These are phyloP conservation scores for Lactarius psammicola DNA, from an alignment of 768 basidiomycete genomes.

Conservation along the genomic window DNA sequence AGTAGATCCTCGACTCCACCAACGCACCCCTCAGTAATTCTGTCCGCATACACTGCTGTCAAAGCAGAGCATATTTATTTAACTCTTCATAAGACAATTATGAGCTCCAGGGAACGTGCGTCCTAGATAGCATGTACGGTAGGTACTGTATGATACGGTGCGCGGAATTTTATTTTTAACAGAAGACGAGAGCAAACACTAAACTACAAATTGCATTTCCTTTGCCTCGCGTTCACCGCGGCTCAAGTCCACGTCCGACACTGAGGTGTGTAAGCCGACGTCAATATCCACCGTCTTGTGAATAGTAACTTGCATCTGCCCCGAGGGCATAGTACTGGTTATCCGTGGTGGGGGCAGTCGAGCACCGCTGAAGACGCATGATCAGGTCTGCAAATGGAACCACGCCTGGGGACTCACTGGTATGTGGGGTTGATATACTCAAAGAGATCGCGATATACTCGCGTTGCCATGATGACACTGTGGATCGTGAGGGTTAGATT, in stretches of 20 bases:
- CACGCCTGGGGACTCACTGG: background rate
- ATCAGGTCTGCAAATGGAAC: background rate
- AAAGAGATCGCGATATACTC: slow-evolving; percentile 18
- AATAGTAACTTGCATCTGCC: slow-evolving; percentile 3
- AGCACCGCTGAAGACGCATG: background rate
- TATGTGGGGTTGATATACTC: slow-evolving; percentile 13
- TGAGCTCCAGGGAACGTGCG: too few species aligned
- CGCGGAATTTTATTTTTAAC: background rate
- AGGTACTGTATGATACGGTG: background rate
- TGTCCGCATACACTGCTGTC: too few species aligned
- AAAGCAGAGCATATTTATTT: too few species aligned
- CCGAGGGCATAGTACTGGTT: background rate
- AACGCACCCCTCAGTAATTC: too few species aligned
- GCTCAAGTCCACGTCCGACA: background rate
- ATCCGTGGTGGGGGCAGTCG: background rate
- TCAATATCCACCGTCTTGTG: slow-evolving; percentile 18
- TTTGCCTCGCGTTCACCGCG: slow-evolving; percentile 19
- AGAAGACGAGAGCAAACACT: background rate
- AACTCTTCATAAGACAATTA: too few species aligned
- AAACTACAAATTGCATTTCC: slow-evolving; percentile 7
- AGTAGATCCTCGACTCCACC: too few species aligned
- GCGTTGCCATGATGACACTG: slow-evolving; percentile 13
- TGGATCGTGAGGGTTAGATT: background rate
- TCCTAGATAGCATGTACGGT: too few species aligned
- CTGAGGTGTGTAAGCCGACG: background rate